Evolutionary conservation across 371 early-diverging fungal genomes (phyloP), one percentile per base, ranked within the genome.

Genomic region (Mortierella sp.): DNA sequence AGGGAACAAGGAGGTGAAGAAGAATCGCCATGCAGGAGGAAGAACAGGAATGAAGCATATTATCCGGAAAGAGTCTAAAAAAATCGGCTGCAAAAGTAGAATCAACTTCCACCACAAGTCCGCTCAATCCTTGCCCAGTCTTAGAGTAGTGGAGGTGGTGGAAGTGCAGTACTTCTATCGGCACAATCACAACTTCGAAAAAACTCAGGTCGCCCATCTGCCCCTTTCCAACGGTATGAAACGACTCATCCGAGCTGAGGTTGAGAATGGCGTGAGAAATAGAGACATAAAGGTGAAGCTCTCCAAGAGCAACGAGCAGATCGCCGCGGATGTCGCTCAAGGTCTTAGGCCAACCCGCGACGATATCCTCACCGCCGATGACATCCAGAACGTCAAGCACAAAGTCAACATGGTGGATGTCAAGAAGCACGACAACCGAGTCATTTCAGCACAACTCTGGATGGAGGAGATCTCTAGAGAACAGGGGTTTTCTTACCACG

Each of bases 91-190:
- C 65, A 13, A 63, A 28, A 63, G 38, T 63, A 28, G 65, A 38
- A 13, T 63, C 65, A 63, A 34, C 38, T 38, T 63, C 38, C 65
- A 63, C 65, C 31, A 63, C 65, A 63, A 38, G n/a, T n/a, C n/a
- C 1, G 65, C 65, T 34, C 65, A 34, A 8, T 14, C 65, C 14
- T 19, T 34, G 19, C 65, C 65, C 11, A 63, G 19, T 38, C 60
- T 1, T 24, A 48, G 14, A 14, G 54, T 24, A 7, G 54, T 54
- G 54, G 65, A 63, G 34, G 65, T 63, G 65, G 65, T 63, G 34
- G 65, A 63, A 38, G 65, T 63, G 28, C 2, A 34, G 65, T 38
- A 28, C 38, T 38, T 34, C 38, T 38, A 63, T 34, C 65, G 65
- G 11, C 65, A 63, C 65, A 63, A 63, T 9, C 65, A 28, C 11